Evolutionary conservation across 106 monocot genomes (phyloP).

Genomic region (Acorus gramineus): DNA sequence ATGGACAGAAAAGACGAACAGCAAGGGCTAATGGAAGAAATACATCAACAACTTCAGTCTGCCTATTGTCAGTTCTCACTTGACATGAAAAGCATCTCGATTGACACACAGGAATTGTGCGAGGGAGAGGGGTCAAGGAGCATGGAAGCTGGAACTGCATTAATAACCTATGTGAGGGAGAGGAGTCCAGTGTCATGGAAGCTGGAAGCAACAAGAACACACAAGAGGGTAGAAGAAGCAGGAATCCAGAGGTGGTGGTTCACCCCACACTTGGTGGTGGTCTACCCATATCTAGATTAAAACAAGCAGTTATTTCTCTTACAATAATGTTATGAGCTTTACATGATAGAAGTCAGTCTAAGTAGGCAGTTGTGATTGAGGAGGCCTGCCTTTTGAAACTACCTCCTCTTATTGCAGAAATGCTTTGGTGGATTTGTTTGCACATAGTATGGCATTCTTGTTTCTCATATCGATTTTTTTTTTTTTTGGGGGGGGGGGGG

Average conservation of each 20-base stretch:
- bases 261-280: neutral
- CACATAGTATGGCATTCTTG: too few relatives aligned
- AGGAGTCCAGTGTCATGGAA: neutral
- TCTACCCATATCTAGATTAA: neutral
- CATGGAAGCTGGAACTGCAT: neutral
- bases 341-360: neutral
- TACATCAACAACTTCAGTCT: conserved; percentile 9
- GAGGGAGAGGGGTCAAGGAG: neutral
- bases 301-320: neutral
- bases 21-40: conserved; percentile 9
- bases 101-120: too few relatives aligned
- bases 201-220: too few relatives aligned
- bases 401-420: neutral
- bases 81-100: neutral
- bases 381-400: neutral
- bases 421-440: too few relatives aligned
- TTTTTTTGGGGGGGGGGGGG: too few relatives aligned
- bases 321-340: neutral
- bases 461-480: too few relatives aligned
- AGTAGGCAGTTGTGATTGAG: neutral
- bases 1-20: conserved; percentile 13
- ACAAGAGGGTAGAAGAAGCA: too few relatives aligned
- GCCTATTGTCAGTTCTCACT: conserved; percentile 6
- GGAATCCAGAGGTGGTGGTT: neutral
- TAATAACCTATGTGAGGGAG: neutral